Base-by-base conservation (phyloP, 176 grass and related monocot genomes). In the Cenchrus fungigraminus region DNA sequence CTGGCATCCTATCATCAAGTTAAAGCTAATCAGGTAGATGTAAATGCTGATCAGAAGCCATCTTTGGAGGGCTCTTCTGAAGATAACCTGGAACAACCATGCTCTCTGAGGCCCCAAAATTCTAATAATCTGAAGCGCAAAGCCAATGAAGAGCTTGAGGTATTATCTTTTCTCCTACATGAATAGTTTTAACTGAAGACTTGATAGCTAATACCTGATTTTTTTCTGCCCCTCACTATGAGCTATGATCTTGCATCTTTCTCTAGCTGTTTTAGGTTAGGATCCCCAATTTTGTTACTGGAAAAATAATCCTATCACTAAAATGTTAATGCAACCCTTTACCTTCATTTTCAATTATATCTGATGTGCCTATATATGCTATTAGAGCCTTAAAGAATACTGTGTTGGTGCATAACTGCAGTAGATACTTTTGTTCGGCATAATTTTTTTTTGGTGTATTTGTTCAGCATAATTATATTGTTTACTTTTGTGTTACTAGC, bases 61-160 rank as follows among this genome's bases (percentile, higher is more conserved):
- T 72, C 77, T 83, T 58, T 68, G 15, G 78, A 83, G 32, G 20
- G 59, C 47, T 86, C 25, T 73, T 85, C 85, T 67, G 81, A 32
- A 82, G 87, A 68, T 52, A 82, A 47, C 49, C 28, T 51, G 86
- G 85, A 50, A 76, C 75, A 97, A 82, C 72, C 76, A 83, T 40
- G 15, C 73, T 84, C 22, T 13, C 15, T 68, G 32, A 45, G 8
- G 58, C 65, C 85, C 25, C 51, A 81, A 40, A 57, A 34, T 73
- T 61, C 74, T 74, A 86, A 68, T 84, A 49, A 71, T 75, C 17
- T 77, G 57, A 92, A 93, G 76, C 90, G 87, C 69, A 91, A 84
- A 87, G 65, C 77, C 50, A 60, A 62, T 53, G 91, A 93, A 88
- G 90, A 94, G 88, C 86, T 97, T 58, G 92, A 97, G 95, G 95